Evolutionary conservation across 2,329 filamentous ascomycete genomes (phyloP).

Genomic region (Fusarium ramigenum): DNA sequence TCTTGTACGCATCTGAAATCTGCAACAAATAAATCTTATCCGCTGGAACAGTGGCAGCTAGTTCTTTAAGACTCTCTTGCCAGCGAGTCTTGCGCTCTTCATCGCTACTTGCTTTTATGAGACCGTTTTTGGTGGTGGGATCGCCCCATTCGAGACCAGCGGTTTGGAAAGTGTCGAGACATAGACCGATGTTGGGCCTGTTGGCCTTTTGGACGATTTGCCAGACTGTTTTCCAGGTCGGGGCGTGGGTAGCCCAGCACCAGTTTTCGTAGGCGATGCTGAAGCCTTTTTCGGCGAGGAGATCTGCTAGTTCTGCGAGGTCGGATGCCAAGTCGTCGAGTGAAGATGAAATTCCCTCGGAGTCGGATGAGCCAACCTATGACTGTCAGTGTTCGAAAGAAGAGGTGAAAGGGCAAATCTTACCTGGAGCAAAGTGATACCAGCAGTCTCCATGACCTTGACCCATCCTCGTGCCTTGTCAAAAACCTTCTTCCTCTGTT

Average conservation of each 20-base stretch:
- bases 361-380: conserved; percentile 68
- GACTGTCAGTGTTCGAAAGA: not conserved
- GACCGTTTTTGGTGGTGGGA: conserved; percentile 70
- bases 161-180: conserved; percentile 81
- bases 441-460: conserved; percentile 73
- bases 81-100: conserved; percentile 62
- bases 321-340: conserved; percentile 65
- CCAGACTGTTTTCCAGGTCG: conserved; percentile 76
- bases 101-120: conserved; percentile 56
- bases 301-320: conserved; percentile 69
- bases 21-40: conserved; percentile 81
- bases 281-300: conserved; percentile 65
- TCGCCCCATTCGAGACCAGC: conserved; percentile 78
- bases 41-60: conserved; percentile 65
- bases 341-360: conserved; percentile 62
- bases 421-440: conserved; percentile 76
- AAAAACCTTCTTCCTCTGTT: conserved; percentile 70
- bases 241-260: conserved; percentile 80
- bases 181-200: conserved; percentile 74
- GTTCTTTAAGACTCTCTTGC: conserved; percentile 62
- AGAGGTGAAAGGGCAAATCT: rapidly evolving
- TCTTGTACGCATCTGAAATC: conserved; percentile 77
- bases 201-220: conserved; percentile 70
- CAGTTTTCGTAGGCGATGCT: conserved; percentile 82
- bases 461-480: conserved; percentile 73